Evolutionary conservation across 495 filamentous ascomycete genomes (phyloP), one percentile per base, ranked within the genome.

Genomic region (Lophiostoma macrostomum): DNA sequence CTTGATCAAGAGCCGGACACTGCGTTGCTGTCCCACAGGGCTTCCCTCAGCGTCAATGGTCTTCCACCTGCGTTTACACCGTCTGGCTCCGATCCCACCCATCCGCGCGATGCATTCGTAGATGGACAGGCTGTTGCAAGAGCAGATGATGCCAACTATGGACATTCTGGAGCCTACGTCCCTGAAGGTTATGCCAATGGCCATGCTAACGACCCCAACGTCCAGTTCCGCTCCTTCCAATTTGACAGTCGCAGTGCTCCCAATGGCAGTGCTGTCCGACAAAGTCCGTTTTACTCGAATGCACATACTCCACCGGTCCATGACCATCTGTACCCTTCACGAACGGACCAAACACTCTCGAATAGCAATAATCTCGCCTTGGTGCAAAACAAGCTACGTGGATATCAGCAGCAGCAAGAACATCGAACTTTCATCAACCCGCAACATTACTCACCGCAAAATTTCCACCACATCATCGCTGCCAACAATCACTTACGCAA

Each of bases 331-430:
- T 56, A 65, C 39, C 62, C 62, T 8, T 62, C 58, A 16, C 51
- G 58, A 12, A 55, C 55, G 23, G 65, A 67, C 44, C 52, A 78
- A 16, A 73, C 76, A 20, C 41, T 61, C 5, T 53, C 69, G n/a
- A 70, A 75, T 2, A 71, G 64, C 18, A 73, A 77, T 22, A 74
- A 79, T 49, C 58, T 68, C 10, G 67, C 68, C 0, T 49, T 69
- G 4, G 56, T 80, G 13, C 75, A 81, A 39, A 71, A 69, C n/a
- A 74, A 74, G 43, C 53, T 83, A 14, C 71, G 75, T 12, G 71
- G 68, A 10, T 72, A 79, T 39, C 69, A 74, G 43, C 49, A 56
- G 12, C 63, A 61, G 42, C 60, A 52, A 32, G 28, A 50, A n/a
- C 61, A 39, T 1, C 41, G 42, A 8, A 61, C 40, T 27, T 50